Evolutionary conservation across 192 early-diverging fungal genomes (phyloP).

Genomic region (Fimicolochytrium jonesii): DNA sequence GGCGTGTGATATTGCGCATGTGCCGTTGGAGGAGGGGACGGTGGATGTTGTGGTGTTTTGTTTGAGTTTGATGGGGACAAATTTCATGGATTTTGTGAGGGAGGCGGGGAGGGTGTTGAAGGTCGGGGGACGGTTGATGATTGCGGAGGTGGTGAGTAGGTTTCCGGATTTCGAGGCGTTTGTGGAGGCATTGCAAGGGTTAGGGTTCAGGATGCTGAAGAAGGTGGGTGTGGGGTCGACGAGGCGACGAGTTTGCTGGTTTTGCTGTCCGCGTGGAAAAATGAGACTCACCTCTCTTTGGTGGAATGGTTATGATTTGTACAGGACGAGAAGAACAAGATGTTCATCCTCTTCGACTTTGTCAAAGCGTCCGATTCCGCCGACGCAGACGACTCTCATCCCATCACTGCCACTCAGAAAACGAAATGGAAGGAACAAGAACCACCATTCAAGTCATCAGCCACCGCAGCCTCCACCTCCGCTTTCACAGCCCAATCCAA

Average conservation of each 20-base stretch:
- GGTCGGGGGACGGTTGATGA: conserved; percentile 74
- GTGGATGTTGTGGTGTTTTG: conserved; percentile 89
- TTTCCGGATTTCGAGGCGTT: conserved; percentile 77
- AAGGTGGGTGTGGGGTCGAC: no score
- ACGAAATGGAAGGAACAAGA: no score
- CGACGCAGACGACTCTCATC: no score
- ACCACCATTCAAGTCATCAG: no score
- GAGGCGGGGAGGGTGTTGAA: conserved; percentile 88
- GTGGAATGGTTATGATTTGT: neutral
- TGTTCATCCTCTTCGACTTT: conserved; percentile 92
- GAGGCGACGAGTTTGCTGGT: neutral
- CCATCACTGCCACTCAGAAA: no score
- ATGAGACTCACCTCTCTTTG: neutral
- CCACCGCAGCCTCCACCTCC: no score
- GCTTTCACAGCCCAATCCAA: no score
- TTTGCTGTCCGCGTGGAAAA: neutral
- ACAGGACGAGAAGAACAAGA: conserved; percentile 79
- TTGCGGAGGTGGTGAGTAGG: conserved; percentile 92
- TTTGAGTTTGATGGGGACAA: conserved; percentile 94
- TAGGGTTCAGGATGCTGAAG: conserved; percentile 73
- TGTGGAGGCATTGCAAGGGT: conserved; percentile 58
- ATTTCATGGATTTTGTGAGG: conserved; percentile 84
- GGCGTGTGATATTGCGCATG: conserved; percentile 89
- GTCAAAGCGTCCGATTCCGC: conserved; percentile 47
- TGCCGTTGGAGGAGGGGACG: conserved; percentile 58